These are phyloP conservation scores for Penicillium taxi DNA, from an alignment of 495 filamentous ascomycete genomes.

Conservation along the genomic window DNA sequence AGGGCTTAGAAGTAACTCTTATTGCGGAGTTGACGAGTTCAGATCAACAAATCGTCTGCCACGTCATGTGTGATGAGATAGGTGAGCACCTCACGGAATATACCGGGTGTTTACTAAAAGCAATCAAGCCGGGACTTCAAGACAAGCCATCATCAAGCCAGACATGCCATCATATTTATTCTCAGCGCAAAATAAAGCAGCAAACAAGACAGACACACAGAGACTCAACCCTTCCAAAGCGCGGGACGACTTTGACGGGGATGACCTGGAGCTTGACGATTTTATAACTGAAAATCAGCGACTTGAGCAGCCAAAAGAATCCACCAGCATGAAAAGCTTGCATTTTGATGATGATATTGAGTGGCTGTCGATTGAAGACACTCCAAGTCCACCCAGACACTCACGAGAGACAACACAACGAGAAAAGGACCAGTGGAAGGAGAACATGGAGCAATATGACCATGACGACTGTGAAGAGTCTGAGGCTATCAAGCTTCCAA, in stretches of 20 bases:
- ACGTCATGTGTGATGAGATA: constrained; percentile 83
- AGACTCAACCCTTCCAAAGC: neutral
- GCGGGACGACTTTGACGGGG: constrained; percentile 47
- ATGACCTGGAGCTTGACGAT: constrained; percentile 49
- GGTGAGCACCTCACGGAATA: constrained; percentile 34
- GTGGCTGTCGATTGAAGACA: constrained; percentile 16
- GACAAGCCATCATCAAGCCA: constrained; percentile 53
- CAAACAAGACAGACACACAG: neutral
- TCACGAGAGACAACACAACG: neutral
- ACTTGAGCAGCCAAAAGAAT: constrained; percentile 1
- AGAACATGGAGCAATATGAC: constrained; percentile 9
- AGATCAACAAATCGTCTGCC: constrained; percentile 57
- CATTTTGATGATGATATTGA: constrained; percentile 11
- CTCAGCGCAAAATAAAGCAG: neutral
- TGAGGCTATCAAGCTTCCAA: constrained; percentile 53
- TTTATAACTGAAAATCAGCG: constrained; percentile 35
- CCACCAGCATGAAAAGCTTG: too few relatives aligned
- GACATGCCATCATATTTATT: constrained; percentile 54
- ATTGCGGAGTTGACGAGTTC: constrained; percentile 45
- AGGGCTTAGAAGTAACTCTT: constrained; percentile 55
- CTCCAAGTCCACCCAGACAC: constrained; percentile 4
- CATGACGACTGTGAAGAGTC: constrained; percentile 19
- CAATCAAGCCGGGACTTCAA: constrained; percentile 67
- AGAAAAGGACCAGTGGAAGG: constrained; percentile 6
- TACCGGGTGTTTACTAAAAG: constrained; percentile 1